Evolutionary conservation across 345 rosid genomes (phyloP).

Genomic region (Populus simonii): DNA sequence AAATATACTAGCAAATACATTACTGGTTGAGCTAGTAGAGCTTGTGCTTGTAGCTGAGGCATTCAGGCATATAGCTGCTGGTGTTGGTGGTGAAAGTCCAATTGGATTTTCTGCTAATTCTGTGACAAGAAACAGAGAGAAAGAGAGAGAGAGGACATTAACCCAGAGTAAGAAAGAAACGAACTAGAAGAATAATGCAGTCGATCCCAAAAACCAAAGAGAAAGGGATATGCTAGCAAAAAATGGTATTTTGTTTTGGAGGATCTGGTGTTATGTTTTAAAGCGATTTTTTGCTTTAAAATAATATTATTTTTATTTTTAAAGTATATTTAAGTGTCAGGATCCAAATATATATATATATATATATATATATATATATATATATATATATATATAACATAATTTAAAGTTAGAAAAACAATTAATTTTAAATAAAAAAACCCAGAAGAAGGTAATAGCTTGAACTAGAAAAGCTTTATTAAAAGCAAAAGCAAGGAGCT

Average conservation of each 20-base stretch:
- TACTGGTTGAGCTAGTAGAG: conserved; percentile 23
- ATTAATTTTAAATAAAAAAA: no score
- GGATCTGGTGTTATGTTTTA: no score
- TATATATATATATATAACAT: no score
- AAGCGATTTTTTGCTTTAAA: no score
- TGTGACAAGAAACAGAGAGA: conserved; percentile 16
- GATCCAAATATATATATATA: no score
- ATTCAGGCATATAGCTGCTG: conserved; percentile 14
- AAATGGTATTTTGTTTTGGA: conserved; percentile 10
- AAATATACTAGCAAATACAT: conserved; percentile 47
- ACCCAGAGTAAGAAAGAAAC: neutral
- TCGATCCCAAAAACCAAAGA: neutral
- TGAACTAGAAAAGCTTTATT: conserved; percentile 21
- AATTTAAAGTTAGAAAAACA: no score
- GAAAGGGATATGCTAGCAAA: neutral
- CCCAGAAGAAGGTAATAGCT: neutral
- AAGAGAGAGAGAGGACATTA: neutral
- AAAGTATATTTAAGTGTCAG: no score
- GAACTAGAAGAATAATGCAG: conserved; percentile 2
- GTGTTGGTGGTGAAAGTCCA: conserved; percentile 32
- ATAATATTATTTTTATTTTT: no score
- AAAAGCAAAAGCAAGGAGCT: conserved; percentile 28
- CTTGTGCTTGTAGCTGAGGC: conserved; percentile 21
- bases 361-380: no score
- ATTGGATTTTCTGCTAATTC: conserved; percentile 55